phyloP scores from a whole-genome alignment of 345 rosid genomes.

The Eucalyptus tenuipes region DNA sequence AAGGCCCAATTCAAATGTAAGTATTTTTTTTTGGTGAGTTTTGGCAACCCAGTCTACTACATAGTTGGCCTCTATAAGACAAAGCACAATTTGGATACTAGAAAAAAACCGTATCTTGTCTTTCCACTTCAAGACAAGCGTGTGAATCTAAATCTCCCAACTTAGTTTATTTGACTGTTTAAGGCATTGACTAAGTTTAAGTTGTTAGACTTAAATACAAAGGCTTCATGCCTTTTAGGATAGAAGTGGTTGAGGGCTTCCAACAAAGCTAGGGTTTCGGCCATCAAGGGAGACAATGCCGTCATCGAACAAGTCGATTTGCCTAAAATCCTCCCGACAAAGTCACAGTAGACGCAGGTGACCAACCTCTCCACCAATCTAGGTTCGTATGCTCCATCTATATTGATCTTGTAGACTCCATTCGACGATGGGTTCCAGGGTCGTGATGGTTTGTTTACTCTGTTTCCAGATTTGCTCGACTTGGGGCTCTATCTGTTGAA shows the following conservation, averaged over 20 bases:
- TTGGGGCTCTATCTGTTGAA: not conserved
- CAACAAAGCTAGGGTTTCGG: not conserved
- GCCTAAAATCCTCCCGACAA: accelerated
- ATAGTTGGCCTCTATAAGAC: not conserved
- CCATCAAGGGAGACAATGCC: not conserved
- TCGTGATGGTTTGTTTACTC: accelerated
- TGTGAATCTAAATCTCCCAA: not conserved
- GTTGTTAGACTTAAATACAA: not conserved
- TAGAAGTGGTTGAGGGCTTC: not conserved
- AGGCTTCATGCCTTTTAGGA: not conserved
- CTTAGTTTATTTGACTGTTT: not conserved
- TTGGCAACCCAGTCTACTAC: not conserved
- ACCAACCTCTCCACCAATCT: not conserved
- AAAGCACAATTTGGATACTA: not conserved
- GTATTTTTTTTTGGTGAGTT: not conserved
- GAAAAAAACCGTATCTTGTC: not conserved
- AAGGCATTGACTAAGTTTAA: not conserved
- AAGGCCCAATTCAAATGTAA: not conserved
- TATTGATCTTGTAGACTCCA: not conserved
- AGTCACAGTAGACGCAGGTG: accelerated
- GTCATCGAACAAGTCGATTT: accelerated
- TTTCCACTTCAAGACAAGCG: not conserved
- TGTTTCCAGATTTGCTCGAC: not conserved
- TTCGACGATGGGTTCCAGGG: accelerated
- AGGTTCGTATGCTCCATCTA: not conserved